phyloP scores from a whole-genome alignment of 495 filamentous ascomycete genomes.

The Hypoxylon intermedium region DNA sequence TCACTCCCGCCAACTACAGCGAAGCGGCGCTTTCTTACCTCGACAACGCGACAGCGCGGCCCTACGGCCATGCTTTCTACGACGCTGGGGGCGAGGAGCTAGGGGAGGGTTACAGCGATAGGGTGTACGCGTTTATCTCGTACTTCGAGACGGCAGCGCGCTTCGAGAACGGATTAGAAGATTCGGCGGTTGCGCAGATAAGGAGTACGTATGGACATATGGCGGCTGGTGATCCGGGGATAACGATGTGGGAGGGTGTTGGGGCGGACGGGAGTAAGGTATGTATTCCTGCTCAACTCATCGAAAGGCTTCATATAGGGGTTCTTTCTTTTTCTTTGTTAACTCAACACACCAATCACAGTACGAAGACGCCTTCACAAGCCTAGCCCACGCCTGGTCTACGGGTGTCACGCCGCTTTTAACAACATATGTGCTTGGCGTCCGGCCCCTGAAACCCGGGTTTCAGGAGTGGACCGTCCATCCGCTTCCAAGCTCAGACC shows the following conservation, averaged over 20 bases:
- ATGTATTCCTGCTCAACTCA: background rate
- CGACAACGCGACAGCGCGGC: slow-evolving; percentile 32
- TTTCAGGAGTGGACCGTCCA: slow-evolving; percentile 47
- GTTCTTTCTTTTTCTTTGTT: background rate
- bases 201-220: slow-evolving; percentile 56
- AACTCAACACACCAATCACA: slow-evolving; percentile 24
- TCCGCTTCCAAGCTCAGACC: slow-evolving; percentile 41
- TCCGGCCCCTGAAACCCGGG: slow-evolving; percentile 48
- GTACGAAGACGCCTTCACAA: slow-evolving; percentile 51
- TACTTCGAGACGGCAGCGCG: slow-evolving; percentile 58
- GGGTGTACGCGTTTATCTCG: slow-evolving; percentile 60
- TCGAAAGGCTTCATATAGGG: background rate
- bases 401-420: slow-evolving; percentile 49
- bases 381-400: slow-evolving; percentile 51
- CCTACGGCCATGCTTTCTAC: slow-evolving; percentile 58
- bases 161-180: slow-evolving; percentile 44
- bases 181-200: slow-evolving; percentile 50
- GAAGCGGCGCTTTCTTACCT: slow-evolving; percentile 46
- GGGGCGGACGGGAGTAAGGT: slow-evolving; percentile 45
- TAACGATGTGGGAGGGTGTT: slow-evolving; percentile 53
- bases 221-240: slow-evolving; percentile 50
- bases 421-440: slow-evolving; percentile 51
- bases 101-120: slow-evolving; percentile 43
- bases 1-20: slow-evolving; percentile 39
- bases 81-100: slow-evolving; percentile 48